Percentiles rank a stretch among this genome's conserved stretches.
phyloP scores from a whole-genome alignment of 1,284 basidiomycete genomes.

The Moesziomyces parantarcticus region DNA sequence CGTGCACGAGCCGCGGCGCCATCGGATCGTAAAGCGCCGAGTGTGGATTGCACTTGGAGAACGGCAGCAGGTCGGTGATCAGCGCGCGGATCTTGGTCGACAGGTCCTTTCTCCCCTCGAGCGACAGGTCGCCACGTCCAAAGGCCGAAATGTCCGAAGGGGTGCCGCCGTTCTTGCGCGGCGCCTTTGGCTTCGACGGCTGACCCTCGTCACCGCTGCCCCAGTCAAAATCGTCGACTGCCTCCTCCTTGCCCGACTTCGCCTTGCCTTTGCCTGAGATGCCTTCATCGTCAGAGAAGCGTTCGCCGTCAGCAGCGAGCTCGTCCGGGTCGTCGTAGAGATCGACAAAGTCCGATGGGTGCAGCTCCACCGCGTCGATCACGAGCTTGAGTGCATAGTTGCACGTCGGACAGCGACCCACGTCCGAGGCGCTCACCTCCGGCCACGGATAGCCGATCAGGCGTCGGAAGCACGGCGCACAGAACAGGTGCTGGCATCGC shows the following conservation, averaged over 20 bases:
- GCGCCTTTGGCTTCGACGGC: slow-evolving; percentile 9
- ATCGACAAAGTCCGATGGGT: slow-evolving; percentile 42
- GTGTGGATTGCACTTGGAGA: slow-evolving; percentile 60
- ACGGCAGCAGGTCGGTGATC: slow-evolving; percentile 60
- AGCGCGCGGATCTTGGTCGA: slow-evolving; percentile 65
- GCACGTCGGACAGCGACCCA: slow-evolving; percentile 76
- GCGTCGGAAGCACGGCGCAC: slow-evolving; percentile 67
- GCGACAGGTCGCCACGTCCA: slow-evolving; percentile 16
- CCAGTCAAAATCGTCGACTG: slow-evolving; percentile 41
- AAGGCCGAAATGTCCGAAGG: not conserved
- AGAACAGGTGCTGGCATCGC: slow-evolving; percentile 90
- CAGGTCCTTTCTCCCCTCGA: slow-evolving; percentile 48
- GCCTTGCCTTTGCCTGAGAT: slow-evolving; percentile 2
- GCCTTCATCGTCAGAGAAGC: slow-evolving; percentile 24
- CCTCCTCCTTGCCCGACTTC: slow-evolving; percentile 15
- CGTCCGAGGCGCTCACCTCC: slow-evolving; percentile 25
- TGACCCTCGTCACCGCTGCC: slow-evolving; percentile 25
- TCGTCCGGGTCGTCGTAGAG: slow-evolving; percentile 43
- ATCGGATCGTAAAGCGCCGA: slow-evolving; percentile 57
- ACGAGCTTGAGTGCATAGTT: slow-evolving; percentile 69
- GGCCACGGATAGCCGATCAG: slow-evolving; percentile 43
- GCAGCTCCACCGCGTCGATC: slow-evolving; percentile 52
- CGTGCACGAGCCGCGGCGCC: slow-evolving; percentile 59
- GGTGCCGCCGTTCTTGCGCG: slow-evolving; percentile 18
- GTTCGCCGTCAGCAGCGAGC: slow-evolving; percentile 20